phyloP scores from a whole-genome alignment of 805 yeast genomes.

The Candida jianshihensis region DNA sequence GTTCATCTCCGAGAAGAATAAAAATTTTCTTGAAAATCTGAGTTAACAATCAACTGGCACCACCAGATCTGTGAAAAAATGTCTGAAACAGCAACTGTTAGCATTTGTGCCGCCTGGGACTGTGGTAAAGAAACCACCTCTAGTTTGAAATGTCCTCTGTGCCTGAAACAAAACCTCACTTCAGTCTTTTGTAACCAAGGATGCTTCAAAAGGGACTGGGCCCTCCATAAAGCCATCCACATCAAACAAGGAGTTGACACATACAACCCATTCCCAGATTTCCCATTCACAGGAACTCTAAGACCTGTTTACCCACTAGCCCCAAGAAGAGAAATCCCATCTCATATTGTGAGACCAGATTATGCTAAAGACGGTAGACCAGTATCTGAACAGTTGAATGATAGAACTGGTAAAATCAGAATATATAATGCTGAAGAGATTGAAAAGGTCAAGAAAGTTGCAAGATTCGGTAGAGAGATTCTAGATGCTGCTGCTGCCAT shows the following conservation, averaged over 20 bases:
- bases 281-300: conserved; percentile 63
- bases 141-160: conserved; percentile 81
- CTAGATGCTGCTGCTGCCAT: conserved; percentile 82
- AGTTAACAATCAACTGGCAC: background rate
- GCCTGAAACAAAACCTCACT: conserved; percentile 63
- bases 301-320: conserved; percentile 79
- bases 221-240: conserved; percentile 71
- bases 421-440: conserved; percentile 62
- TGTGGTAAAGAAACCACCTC: conserved; percentile 82
- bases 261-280: conserved; percentile 85
- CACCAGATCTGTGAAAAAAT: background rate
- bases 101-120: conserved; percentile 65
- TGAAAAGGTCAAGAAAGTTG: conserved; percentile 68
- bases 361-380: conserved; percentile 81
- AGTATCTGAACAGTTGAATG: conserved; percentile 64
- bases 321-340: conserved; percentile 66
- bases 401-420: conserved; percentile 59
- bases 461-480: conserved; percentile 76
- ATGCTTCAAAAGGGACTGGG: conserved; percentile 73
- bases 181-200: conserved; percentile 73
- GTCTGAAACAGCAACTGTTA: background rate
- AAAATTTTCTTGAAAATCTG: background rate
- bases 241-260: conserved; percentile 49
- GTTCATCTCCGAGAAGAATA: background rate
- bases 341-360: conserved; percentile 68